Conservation (phyloP, 164 flowering plant species). For the Magnolia changhungtana region DNA sequence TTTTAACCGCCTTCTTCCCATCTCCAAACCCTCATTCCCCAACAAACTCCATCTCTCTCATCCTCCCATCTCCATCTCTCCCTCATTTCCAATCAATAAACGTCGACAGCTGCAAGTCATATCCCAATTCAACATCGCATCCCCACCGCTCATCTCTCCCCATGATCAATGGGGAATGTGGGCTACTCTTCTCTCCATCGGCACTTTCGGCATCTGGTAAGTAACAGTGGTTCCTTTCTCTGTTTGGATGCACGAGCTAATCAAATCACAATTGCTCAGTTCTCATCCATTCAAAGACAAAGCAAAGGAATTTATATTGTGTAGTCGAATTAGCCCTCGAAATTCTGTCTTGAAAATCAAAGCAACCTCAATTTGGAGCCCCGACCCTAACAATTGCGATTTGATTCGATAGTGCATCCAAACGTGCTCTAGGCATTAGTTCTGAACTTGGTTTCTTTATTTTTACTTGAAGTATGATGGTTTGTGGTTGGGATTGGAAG, state of each 20-base stretch:
- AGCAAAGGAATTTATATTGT: background rate
- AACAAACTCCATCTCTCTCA: background rate
- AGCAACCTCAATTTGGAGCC: too few species aligned
- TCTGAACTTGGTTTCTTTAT: too few species aligned
- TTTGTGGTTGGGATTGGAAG: constrained; percentile 24
- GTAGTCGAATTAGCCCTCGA: too few species aligned
- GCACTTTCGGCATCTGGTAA: constrained; percentile 85
- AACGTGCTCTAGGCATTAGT: too few species aligned
- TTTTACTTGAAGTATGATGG: too few species aligned
- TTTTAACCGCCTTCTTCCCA: too few species aligned
- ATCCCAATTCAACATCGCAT: constrained; percentile 1
- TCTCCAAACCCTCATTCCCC: background rate
- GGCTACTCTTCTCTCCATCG: constrained; percentile 79
- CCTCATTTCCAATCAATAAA: background rate
- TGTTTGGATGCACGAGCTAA: too few species aligned
- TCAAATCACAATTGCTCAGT: background rate
- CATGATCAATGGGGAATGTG: constrained; percentile 89
- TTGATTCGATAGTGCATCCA: too few species aligned
- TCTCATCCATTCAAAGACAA: background rate
- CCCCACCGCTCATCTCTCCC: constrained; percentile 45
- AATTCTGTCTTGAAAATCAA: too few species aligned
- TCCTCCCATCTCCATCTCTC: background rate
- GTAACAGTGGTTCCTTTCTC: background rate
- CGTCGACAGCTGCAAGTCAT: too few species aligned
- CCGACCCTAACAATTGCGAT: too few species aligned